Evolutionary conservation across 2,329 filamentous ascomycete genomes (phyloP), one percentile per base, ranked within the genome.

Genomic region (Metarhizium album): DNA sequence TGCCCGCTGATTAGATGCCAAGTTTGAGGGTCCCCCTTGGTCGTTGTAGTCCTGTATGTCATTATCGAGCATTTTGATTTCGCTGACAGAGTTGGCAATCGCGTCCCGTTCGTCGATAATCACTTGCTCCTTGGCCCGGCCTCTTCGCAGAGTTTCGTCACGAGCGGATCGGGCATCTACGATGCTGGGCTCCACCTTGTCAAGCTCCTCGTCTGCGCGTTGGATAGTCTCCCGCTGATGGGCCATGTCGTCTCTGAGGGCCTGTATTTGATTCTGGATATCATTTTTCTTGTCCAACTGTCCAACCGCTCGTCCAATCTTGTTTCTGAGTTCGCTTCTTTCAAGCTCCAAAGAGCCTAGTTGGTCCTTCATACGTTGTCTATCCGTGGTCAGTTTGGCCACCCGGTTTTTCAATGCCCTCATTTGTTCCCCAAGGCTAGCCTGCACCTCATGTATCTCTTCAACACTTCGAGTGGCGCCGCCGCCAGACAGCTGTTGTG

Each of bases 41-140:
- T 88, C 80, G 40, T 87, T 70, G 63, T 97, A 98, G 35, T 82
- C 79, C 54, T 82, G 80, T 54, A 98, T 95, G 47, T 91, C 86
- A 48, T 76, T 73, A 55, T 88, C 86, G 45, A 88, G 76, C 65
- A 86, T 74, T 58, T 82, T 82, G 48, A 98, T 79, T 63, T 91
- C 84, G 60, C 84, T 84, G 49, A 93, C 74, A 29, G 83, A 93
- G 54, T 83, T 82, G 4, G 82, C 80, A 14, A 97, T 74, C 20
- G 74, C 80, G 51, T 86, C 83, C 11, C 87, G 82, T 53, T 86
- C 83, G 37, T 83, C 78, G 27, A 84, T 82, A 42, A 90, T 72
- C 52, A 81, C 79, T 59, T 84, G 82, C 63, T 95, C 87, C 58
- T 82, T 86, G 7, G 78, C 74, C 16, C 84, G 82, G 8, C 87